Base-by-base conservation (phyloP, 371 early-diverging fungal genomes). In the Circinella minor region DNA sequence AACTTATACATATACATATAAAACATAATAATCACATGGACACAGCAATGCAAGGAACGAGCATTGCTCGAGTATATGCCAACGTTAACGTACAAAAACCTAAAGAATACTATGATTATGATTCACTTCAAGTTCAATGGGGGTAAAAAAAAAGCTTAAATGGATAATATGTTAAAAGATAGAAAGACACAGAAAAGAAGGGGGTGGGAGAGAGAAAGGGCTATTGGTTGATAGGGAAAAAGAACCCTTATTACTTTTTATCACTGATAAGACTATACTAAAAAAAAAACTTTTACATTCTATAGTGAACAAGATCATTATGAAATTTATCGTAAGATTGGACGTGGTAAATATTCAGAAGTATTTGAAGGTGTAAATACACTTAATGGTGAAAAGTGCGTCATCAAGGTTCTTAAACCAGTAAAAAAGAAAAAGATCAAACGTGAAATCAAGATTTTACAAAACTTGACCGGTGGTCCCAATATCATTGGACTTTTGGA, bases 381-480 rank as follows among this genome's bases (percentile, higher is more conserved):
- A 46, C 80, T 83, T 57, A 90, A 89, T 77, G 80, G 88, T 71
- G 85, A 91, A 70, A 90, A 94, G 75, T 95, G 97, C 81, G 97
- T 99, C 72, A 99, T 99, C 88, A 99, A 99, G 85, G 99, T 99
- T 10, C 86, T 99, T 65, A 99, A 99, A 87, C 99, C 99, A 10
- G 97, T 99, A 68, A 96, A 96, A 88, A 96, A 97, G 92, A 97
- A 97, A 91, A 99, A 99, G 90, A 99, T 99, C 78, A 98, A 97
- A 89, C 90, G 99, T 75, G 99, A 99, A 82, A 96, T 99, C 79
- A 96, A 96, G 81, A 98, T 99, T 66, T 88, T 99, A 70, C 99
- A 99, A 81, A 98, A 97, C 83, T 86, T 99, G 61, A 88, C 91
- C 27, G 97, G 97, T 62, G 98, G 99, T 14, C 91, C 95, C 36